These are phyloP conservation scores for Cicer cuneatum DNA, from an alignment of 306 rosid genomes.

Conservation along the genomic window DNA sequence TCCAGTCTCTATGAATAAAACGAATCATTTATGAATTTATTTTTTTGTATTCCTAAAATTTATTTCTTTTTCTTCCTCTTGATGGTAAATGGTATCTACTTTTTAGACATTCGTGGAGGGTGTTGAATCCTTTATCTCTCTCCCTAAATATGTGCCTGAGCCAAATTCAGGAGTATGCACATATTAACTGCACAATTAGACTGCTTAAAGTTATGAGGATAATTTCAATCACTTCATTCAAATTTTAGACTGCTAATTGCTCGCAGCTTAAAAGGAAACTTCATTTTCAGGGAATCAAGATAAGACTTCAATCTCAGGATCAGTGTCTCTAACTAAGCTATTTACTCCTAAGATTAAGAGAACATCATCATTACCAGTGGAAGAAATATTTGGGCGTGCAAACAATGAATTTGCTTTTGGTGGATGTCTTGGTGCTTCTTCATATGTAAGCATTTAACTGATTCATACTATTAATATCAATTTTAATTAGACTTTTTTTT, in stretches of 20 bases:
- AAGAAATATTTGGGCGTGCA: conserved; percentile 64
- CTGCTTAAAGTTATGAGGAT: not conserved
- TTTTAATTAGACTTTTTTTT: not conserved
- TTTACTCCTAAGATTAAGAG: conserved; percentile 77
- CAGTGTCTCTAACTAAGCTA: conserved; percentile 74
- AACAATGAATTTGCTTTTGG: conserved; percentile 60
- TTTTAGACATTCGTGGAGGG: not conserved
- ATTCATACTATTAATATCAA: not conserved
- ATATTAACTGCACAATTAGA: not conserved
- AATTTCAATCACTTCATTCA: conserved; percentile 3
- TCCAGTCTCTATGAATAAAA: not conserved
- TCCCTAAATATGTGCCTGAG: not conserved
- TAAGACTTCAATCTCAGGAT: conserved; percentile 66
- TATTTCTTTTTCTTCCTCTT: not conserved
- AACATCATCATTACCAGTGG: conserved; percentile 86
- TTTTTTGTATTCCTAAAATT: not conserved
- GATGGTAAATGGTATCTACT: not conserved
- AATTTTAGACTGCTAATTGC: conserved; percentile 23
- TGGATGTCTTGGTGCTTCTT: conserved; percentile 62
- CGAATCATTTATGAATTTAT: not conserved
- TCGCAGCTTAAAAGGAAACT: conserved; percentile 37
- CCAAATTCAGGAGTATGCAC: not conserved
- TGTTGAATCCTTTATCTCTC: not conserved
- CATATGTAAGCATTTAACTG: conserved; percentile 58
- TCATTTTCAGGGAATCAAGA: conserved; percentile 59